A percentile compares a stretch with the other conserved stretches of the same genome.
Evolutionary conservation across 306 rosid species (phyloP).

Genomic region (Elaeagnus macrophylla): DNA sequence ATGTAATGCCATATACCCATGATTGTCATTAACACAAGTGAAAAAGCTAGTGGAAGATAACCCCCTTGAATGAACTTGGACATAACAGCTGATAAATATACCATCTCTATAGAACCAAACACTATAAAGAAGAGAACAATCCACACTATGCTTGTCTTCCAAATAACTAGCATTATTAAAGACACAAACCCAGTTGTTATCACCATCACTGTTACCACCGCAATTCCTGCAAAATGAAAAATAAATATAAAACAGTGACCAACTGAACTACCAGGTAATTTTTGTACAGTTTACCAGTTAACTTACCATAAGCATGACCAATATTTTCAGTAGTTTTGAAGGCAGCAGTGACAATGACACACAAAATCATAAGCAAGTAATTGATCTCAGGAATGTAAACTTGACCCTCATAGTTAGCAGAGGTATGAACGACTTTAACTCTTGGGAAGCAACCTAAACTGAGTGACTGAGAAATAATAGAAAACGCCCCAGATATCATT

Average conservation of each 20-base stretch:
- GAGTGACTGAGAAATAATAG: slow-evolving; percentile 59
- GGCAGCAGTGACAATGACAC: slow-evolving; percentile 48
- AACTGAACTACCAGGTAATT: no score
- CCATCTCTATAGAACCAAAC: slow-evolving; percentile 33
- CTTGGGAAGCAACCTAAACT: slow-evolving; percentile 73
- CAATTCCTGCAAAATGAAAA: slow-evolving; percentile 67
- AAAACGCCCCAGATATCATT: slow-evolving; percentile 81
- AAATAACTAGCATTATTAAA: slow-evolving; percentile 57
- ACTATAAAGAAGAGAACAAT: slow-evolving; percentile 35
- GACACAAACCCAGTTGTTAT: slow-evolving; percentile 51
- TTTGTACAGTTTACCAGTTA: not conserved
- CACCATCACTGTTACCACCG: slow-evolving; percentile 62
- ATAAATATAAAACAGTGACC: no score
- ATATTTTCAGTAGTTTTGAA: slow-evolving; percentile 65
- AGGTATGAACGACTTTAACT: slow-evolving; percentile 75
- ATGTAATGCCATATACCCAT: slow-evolving; percentile 83
- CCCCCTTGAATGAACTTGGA: slow-evolving; percentile 69
- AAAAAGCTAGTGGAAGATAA: slow-evolving; percentile 46
- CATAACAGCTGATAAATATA: slow-evolving; percentile 44
- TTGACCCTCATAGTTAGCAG: slow-evolving; percentile 57
- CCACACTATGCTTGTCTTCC: slow-evolving; percentile 62
- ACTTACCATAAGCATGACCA: slow-evolving; percentile 72
- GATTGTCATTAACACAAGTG: slow-evolving; percentile 30
- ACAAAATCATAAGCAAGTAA: slow-evolving; percentile 61
- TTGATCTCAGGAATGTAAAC: slow-evolving; percentile 76